Evolutionary conservation across 2,329 filamentous ascomycete species (phyloP), one percentile per base, ranked within the genome.

Genomic region (Westerdykella sp.): DNA sequence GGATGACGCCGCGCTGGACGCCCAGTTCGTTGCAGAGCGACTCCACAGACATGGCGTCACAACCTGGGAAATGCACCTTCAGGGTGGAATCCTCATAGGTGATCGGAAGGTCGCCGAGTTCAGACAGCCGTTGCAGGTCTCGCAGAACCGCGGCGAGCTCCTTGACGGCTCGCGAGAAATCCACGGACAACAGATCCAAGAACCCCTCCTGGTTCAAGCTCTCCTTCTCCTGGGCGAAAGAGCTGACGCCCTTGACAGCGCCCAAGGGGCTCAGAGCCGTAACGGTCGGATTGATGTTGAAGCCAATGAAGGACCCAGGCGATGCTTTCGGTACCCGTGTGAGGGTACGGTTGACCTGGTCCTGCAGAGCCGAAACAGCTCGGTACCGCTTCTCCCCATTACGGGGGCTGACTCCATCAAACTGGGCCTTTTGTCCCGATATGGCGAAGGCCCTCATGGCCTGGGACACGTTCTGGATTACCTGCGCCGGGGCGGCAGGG

Each of bases 381-480:
- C 86, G 84, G 73, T 88, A 96, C 46, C 79, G 78, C 69, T 85
- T 85, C 68, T 90, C 82, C 36, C 90, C 90, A 10, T 77, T 80
- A 25, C 59, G 61, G 13, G 79, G 68, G 42, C 83, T 81, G 35
- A 84, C 66, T 11, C 91, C 91, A 63, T 95, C 86, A 56, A 90
- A 96, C 45, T 86, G 85, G 9, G 85, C 83, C 65, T 90, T 93
- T 59, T 95, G 82, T 0, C 93, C 93, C 0, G 86, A 89, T n/a
- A 95, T 76, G 70, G 87, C 84, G 69, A 98, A 96, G 11, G 89
- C 90, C 42, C 93, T 82, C 59, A 97, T 83, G 5, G 89, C 93
- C 55, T 89, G 83, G 11, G 88, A 95, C n/a, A 96, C 91, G 68
- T 95, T 95, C 66, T 93, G 85, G 40, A 97, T 80, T 37, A 97